Conservation (phyloP, 306 rosid genomes). For the Cucurbita argyrosperma region DNA sequence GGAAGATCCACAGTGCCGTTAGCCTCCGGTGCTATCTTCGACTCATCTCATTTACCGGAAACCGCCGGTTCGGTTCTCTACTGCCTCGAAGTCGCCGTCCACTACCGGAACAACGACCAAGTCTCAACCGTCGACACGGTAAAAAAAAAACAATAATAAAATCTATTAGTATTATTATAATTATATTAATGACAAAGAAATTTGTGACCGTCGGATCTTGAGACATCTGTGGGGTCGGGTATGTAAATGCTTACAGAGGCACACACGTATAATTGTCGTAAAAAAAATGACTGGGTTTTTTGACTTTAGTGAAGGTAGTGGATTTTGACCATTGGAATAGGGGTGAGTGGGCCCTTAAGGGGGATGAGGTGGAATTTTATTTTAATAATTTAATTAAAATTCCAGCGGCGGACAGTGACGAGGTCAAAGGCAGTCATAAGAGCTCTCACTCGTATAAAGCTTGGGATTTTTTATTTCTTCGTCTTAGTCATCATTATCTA, state of each 20-base stretch:
- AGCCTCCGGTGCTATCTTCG: conserved; percentile 26
- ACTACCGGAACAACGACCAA: conserved; percentile 29
- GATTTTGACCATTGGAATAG: neutral
- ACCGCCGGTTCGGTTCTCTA: conserved; percentile 61
- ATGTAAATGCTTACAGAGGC: neutral
- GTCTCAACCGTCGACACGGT: conserved; percentile 51
- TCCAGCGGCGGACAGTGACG: conserved; percentile 18
- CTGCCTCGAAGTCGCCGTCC: conserved; percentile 76
- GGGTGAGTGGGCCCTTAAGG: neutral
- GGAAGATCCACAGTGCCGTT: conserved; percentile 68
- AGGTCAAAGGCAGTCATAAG: conserved; percentile 35
- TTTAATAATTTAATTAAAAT: neutral
- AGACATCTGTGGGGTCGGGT: neutral
- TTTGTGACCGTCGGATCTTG: conserved; percentile 4
- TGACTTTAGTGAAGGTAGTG: neutral
- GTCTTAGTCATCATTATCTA: conserved; percentile 2
- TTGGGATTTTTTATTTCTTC: neutral
- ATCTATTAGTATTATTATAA: neutral
- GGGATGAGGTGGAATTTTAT: neutral
- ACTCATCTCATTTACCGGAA: conserved; percentile 28
- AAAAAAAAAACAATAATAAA: conserved; percentile 4
- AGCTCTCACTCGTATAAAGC: neutral
- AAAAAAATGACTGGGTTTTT: neutral
- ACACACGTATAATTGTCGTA: conserved; percentile 4
- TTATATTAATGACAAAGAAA: neutral